A percentile compares a stretch with the other conserved stretches of the same genome.
Conservation (phyloP, 2,329 filamentous ascomycete genomes). For the Fusarium tuaranense region DNA sequence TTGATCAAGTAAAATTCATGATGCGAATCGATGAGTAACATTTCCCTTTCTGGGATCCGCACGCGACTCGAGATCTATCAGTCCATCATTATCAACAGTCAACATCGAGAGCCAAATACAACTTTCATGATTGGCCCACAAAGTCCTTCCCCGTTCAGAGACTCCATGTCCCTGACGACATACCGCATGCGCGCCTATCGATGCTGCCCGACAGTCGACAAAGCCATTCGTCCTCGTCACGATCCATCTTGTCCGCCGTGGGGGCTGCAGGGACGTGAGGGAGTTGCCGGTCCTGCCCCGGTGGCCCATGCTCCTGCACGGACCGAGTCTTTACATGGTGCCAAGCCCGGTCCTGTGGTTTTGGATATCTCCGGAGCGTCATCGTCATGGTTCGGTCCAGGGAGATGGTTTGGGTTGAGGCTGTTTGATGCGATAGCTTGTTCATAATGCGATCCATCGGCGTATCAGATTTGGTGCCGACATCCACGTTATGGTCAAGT, state of each 20-base stretch:
- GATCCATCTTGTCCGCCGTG: constrained; percentile 38
- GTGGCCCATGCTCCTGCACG: constrained; percentile 37
- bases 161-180: constrained; percentile 29
- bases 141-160: constrained; percentile 23
- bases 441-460: constrained; percentile 5
- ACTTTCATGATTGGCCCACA: constrained; percentile 36
- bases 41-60: neutral
- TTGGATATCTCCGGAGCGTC: constrained; percentile 27
- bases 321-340: constrained; percentile 34
- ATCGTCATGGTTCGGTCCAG: constrained; percentile 36
- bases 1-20: neutral
- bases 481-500: neutral
- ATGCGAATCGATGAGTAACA: constrained; percentile 35
- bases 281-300: constrained; percentile 27
- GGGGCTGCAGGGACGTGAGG: constrained; percentile 31
- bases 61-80: constrained; percentile 25
- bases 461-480: neutral
- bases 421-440: constrained; percentile 8
- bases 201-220: constrained; percentile 22
- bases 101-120: constrained; percentile 32
- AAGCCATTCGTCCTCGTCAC: constrained; percentile 16
- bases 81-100: constrained; percentile 25
- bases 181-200: constrained; percentile 34
- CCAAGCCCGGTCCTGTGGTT: constrained; percentile 19
- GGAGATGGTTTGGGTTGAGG: constrained; percentile 31